Evolutionary conservation across 805 yeast species (phyloP).

Genomic region (Yamadazyma kitorensis): DNA sequence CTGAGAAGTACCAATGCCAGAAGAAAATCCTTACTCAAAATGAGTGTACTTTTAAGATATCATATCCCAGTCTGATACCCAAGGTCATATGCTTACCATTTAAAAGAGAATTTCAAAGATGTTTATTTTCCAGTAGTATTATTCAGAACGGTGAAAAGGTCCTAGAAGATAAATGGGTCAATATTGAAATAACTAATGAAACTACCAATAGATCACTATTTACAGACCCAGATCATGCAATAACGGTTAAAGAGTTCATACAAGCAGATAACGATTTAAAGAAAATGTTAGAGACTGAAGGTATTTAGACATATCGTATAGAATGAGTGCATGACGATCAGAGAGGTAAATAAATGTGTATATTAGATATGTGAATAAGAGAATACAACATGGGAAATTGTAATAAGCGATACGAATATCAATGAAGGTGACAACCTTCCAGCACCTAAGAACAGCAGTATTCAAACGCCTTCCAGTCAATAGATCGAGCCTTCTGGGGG

Average conservation of each 20-base stretch:
- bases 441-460: too few relatives aligned
- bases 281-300: slow-evolving; percentile 27
- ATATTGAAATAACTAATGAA: slow-evolving; percentile 37
- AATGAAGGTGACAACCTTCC: too few relatives aligned
- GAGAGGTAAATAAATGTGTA: too few relatives aligned
- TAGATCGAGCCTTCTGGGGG: slow-evolving; percentile 87
- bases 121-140: slow-evolving; percentile 23
- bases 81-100: slow-evolving; percentile 44
- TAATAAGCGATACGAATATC: too few relatives aligned
- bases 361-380: too few relatives aligned
- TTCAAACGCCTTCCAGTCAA: slow-evolving; percentile 13
- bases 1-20: slow-evolving; percentile 31
- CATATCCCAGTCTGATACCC: slow-evolving; percentile 22
- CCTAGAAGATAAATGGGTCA: slow-evolving; percentile 28
- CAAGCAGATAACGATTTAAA: slow-evolving; percentile 38
- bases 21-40: slow-evolving; percentile 35
- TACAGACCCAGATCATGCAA: slow-evolving; percentile 20
- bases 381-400: too few relatives aligned
- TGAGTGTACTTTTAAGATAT: slow-evolving; percentile 39
- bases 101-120: slow-evolving; percentile 39
- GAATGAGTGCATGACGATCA: not conserved
- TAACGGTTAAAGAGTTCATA: slow-evolving; percentile 31
- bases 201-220: slow-evolving; percentile 27
- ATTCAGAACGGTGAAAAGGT: slow-evolving; percentile 26
- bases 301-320: not conserved